Conservation (phyloP, 1,284 basidiomycete genomes). For the Boletus semigastroideus region DNA sequence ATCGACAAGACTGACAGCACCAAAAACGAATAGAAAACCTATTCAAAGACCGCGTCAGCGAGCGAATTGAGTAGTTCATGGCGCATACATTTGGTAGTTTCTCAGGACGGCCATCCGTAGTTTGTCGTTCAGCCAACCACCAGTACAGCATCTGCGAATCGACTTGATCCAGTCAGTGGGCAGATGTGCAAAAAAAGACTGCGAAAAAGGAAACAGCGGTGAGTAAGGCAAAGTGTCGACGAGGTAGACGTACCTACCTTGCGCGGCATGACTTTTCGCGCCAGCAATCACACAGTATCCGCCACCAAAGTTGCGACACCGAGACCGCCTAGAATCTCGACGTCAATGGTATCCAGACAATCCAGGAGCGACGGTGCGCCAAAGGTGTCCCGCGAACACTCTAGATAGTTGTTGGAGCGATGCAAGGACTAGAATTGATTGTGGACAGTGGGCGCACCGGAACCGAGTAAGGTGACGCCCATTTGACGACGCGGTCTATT, state of each 20-base stretch:
- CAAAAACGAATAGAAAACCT: conserved; percentile 99
- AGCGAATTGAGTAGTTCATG: conserved; percentile 23
- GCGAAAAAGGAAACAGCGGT: no score
- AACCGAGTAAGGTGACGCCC: conserved; percentile 40
- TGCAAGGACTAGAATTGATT: conserved; percentile 57
- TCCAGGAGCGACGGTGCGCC: no score
- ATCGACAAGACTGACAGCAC: conserved; percentile 89
- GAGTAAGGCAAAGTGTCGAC: no score
- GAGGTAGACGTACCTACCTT: conserved; percentile 53
- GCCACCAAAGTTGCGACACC: conserved; percentile 64
- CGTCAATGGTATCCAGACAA: no score
- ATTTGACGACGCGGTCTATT: conserved; percentile 74
- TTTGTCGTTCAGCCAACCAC: conserved; percentile 12
- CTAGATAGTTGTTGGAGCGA: no score
- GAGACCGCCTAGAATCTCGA: conserved; percentile 36
- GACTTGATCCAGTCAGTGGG: no score
- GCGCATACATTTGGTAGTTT: conserved; percentile 87
- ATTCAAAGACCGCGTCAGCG: background rate
- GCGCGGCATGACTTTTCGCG: conserved; percentile 90
- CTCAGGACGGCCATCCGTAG: conserved; percentile 95
- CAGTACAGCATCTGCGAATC: conserved; percentile 30
- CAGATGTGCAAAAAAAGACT: no score
- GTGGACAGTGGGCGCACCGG: background rate
- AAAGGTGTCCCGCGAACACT: no score
- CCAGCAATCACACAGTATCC: conserved; percentile 50